Evolutionary conservation across 352 stramenopile genomes (phyloP), one percentile per base, ranked within the genome.

Genomic region (Globisporangium heterothallicum): DNA sequence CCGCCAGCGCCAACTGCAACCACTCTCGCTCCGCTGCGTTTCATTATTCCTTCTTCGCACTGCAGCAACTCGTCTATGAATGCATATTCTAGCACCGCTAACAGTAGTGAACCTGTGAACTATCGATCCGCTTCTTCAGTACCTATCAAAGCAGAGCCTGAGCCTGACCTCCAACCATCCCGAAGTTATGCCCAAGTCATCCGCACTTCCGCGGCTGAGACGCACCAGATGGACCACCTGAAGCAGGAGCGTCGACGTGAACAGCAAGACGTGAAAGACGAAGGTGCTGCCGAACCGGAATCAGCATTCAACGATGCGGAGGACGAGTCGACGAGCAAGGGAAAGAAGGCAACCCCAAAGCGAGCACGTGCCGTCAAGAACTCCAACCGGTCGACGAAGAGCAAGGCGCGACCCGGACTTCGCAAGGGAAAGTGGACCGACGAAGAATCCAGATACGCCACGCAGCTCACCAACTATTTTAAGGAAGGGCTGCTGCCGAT

Each of bases 381-480:
- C 49, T 68, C 72, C 1, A 86, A 64, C 48, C 66, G 79, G 0
- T 91, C 79, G 27, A 91, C 79, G 19, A 91, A 91, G 58, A 92
- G 80, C 68, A 94, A 94, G 63, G 80, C 80, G 9, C 76, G 80
- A 12, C 83, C 83, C n/a, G 83, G 83, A 5, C 78, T 94, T 9
- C 78, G 83, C 40, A 92, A 92, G 62, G 83, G 83, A 49, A 94
- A 94, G 56, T 94, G 83, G 83, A 92, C 83, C 0, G 78, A 89
- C 42, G 80, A 94, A 58, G 83, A 94, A 53, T 85, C 75, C 4
- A 58, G 66, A 12, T 94, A 91, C 45, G 80, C 83, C 25, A 68
- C 73, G 14, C 72, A 85, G 46, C 68, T 94, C 35, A 90, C 73
- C 22, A 72, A 80, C 59, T 94, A 91, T 58, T 94, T 94, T 53